Conservation (phyloP, 139 green algal species). For the Chlamydomonas sp. region DNA sequence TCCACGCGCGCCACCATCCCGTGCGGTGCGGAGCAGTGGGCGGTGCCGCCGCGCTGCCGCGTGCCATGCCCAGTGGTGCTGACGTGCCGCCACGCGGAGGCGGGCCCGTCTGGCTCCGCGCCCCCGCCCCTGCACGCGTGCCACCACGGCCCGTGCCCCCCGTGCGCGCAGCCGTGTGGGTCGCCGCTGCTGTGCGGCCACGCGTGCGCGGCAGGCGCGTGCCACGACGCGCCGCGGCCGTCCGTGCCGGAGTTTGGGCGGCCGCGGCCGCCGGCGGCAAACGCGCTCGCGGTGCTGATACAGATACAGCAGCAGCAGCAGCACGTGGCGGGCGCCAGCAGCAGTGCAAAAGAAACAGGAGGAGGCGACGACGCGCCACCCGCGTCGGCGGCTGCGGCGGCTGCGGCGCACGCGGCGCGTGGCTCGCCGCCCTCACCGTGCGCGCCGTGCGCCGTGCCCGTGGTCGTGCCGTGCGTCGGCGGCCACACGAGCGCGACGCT, state of each 20-base stretch:
- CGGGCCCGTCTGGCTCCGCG: background rate
- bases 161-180: slow-evolving; percentile 55
- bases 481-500: slow-evolving; percentile 23
- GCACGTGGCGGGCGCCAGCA: no score
- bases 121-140: slow-evolving; percentile 47
- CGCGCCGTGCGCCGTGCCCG: slow-evolving; percentile 40
- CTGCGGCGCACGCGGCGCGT: background rate
- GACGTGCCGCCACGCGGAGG: slow-evolving; percentile 47
- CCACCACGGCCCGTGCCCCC: slow-evolving; percentile 75
- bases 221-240: slow-evolving; percentile 57
- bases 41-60: slow-evolving; percentile 51
- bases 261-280: slow-evolving; percentile 40
- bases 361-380: no score
- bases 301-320: no score
- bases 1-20: slow-evolving; percentile 50
- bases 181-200: slow-evolving; percentile 54
- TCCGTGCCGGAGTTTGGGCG: slow-evolving; percentile 33
- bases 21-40: slow-evolving; percentile 59
- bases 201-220: slow-evolving; percentile 35
- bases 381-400: no score
- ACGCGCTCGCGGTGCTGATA: no score
- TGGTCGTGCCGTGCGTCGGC: slow-evolving; percentile 35
- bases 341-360: no score
- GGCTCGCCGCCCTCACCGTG: background rate
- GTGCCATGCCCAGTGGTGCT: slow-evolving; percentile 46